A percentile compares a stretch with the other conserved stretches of the same genome.
Conservation (phyloP, 768 basidiomycete species). For the Agaricus subrufescens region DNA sequence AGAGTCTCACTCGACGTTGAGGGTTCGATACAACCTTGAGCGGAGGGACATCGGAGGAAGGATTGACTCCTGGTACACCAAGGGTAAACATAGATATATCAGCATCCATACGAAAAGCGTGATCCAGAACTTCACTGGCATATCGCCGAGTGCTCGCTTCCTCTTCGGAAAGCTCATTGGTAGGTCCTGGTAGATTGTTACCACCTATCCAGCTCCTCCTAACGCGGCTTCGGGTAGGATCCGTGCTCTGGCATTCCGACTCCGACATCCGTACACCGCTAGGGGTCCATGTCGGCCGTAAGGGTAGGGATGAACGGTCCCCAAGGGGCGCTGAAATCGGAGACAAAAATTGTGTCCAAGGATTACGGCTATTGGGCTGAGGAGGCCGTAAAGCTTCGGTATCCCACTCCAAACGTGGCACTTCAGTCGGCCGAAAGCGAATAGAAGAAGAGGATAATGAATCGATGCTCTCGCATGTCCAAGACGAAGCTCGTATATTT, state of each 20-base stretch:
- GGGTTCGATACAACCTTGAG: neutral
- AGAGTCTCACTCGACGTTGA: neutral
- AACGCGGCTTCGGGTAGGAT: neutral
- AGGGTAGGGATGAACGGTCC: slow-evolving; percentile 4
- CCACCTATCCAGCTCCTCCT: neutral
- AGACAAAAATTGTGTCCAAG: slow-evolving; percentile 26
- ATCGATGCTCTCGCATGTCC: neutral
- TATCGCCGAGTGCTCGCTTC: slow-evolving; percentile 2
- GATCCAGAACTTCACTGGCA: slow-evolving; percentile 6
- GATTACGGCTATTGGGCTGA: slow-evolving; percentile 23
- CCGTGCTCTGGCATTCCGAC: neutral
- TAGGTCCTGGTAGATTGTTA: neutral
- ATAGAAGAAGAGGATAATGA: slow-evolving; percentile 6
- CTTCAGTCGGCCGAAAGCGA: neutral
- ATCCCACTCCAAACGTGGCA: neutral
- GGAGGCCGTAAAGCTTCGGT: slow-evolving; percentile 12
- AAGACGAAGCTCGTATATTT: neutral
- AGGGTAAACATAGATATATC: neutral
- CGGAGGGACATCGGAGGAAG: neutral
- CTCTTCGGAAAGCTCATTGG: neutral
- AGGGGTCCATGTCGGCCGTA: slow-evolving; percentile 8
- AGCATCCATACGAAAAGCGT: neutral
- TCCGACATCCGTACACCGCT: slow-evolving; percentile 7
- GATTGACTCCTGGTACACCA: neutral
- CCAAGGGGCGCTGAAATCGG: slow-evolving; percentile 14